These are phyloP conservation scores for Nothophaeocryptopus gaeumannii DNA, from an alignment of 2,329 filamentous ascomycete species.

Conservation along the genomic window DNA sequence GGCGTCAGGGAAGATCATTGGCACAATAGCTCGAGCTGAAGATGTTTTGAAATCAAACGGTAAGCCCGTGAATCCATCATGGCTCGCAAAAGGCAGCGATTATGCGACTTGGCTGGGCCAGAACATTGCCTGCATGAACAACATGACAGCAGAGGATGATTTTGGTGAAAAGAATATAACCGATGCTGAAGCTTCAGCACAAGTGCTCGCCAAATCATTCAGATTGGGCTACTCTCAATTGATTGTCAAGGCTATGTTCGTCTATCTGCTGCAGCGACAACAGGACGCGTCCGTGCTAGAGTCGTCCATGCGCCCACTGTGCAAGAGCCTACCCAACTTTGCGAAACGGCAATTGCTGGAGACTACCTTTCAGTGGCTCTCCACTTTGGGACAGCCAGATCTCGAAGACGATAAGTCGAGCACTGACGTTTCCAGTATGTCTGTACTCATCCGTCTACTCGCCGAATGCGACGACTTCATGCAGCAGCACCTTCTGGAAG, in stretches of 20 bases:
- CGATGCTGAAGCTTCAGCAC: conserved; percentile 37
- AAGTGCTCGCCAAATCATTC: conserved; percentile 58
- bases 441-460: conserved; percentile 18
- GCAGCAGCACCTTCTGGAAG: conserved; percentile 21
- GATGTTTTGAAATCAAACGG: conserved; percentile 41
- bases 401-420: neutral
- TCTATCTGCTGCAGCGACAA: conserved; percentile 11
- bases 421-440: conserved; percentile 10
- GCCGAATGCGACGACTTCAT: conserved; percentile 15
- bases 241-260: conserved; percentile 18
- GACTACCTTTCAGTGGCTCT: conserved; percentile 33
- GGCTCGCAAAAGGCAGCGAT: conserved; percentile 62
- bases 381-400: conserved; percentile 1
- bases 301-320: neutral
- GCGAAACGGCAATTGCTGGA: conserved; percentile 45
- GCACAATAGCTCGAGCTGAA: conserved; percentile 59
- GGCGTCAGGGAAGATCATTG: conserved; percentile 59
- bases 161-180: neutral
- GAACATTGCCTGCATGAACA: conserved; percentile 49
- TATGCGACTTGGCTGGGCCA: conserved; percentile 71
- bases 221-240: conserved; percentile 63
- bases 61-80: conserved; percentile 48
- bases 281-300: neutral
- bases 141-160: neutral
- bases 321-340: conserved; percentile 17